Evolutionary conservation across 768 basidiomycete genomes (phyloP), one percentile per base, ranked within the genome.

Genomic region (Mycena indigotica): DNA sequence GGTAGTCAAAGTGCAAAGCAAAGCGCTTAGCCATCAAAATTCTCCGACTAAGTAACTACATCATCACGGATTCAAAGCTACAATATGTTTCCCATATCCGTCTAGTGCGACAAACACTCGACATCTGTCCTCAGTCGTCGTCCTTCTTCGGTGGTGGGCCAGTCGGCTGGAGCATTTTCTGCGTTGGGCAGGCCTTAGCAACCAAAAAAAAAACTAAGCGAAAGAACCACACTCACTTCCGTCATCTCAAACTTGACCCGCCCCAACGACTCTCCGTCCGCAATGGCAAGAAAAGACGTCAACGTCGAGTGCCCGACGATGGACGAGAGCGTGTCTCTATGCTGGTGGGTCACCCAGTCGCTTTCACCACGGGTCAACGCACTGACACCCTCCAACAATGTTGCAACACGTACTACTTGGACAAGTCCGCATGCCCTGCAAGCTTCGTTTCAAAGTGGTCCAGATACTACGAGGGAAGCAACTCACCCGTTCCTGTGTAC

Each of bases 311-410:
- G 97, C 2, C 96, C 94, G 44, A 95, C 86, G 61, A 98, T 95
- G 8, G 95, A 90, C 23, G 95, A 78, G 59, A 93, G 77, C n/a
- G 94, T 95, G 71, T 98, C 96, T 39, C 96, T 87, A 75, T 98
- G 95, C 69, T 98, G 96, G 73, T 98, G 93, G 5, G 94, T 97
- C 45, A 96, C 74, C 96, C 96, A 98, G 69, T 98, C 96, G 74
- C 96, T 98, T 68, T 2, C 52, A 3, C 56, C 17, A 28, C 35
- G 19, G 63, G 67, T 61, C 64, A 64, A 12, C 55, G 48, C 50
- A 30, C 53, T 48, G 28, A 29, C 45, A 61, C 24, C n/a, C 40
- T 46, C 55, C 39, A 39, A 24, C 56, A 61, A 52, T 40, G 48
- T 49, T 54, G 50, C 49, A 12, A 39, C 35, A 77, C 93, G 61